Base-by-base conservation (phyloP, 1,139 yeast species). In the Kodamaea fungicola region DNA sequence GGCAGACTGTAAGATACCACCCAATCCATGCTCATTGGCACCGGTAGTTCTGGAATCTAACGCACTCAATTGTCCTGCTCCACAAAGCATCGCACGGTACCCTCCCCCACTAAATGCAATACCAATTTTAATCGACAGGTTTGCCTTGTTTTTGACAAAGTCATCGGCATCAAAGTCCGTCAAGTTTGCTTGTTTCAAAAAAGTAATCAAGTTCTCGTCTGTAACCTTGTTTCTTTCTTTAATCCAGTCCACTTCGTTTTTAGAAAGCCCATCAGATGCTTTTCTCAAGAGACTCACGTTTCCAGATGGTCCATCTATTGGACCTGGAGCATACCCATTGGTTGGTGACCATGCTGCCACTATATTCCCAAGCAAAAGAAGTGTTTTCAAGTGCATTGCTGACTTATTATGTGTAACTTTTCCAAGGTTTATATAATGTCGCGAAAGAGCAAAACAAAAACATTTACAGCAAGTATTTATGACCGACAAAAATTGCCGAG, bases 1-100 rank as follows among this genome's bases (percentile, higher is more conserved):
- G 1, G 92, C 57, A 2, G 83, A 66, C 50, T 89, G 88, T 35
- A 85, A 65, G 37, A 88, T 63, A 2, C 96, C 95, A 25, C 95
- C 95, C 35, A 88, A 59, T 1, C 95, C 95, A 36, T 70, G 59
- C 4, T 76, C 74, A 23, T 64, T 63, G 9, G 83, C 71, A 33
- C 77, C 78, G 6, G 26, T 22, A n/a, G 57, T 53, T 28, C 59
- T 41, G 38, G 49, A 50, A 34, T 57, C 61, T 35, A 55, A 45
- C 1, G 61, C 60, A n/a, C 59, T 33, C 33, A 57, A 44, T 35
- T 55, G 54, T 5, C 61, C 61, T 3, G 61, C 61, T 1, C 61
- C 61, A 6, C 44, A 33, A 33, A 55, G 45, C 61, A 57, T 57
- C 29, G 61, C 60, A 26, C 61, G 46, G 42, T 57, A 57, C 4